These are phyloP conservation scores for Marchantia paleacea DNA, from an alignment of 225 moss, liverwort and hornwort species.

Conservation along the genomic window DNA sequence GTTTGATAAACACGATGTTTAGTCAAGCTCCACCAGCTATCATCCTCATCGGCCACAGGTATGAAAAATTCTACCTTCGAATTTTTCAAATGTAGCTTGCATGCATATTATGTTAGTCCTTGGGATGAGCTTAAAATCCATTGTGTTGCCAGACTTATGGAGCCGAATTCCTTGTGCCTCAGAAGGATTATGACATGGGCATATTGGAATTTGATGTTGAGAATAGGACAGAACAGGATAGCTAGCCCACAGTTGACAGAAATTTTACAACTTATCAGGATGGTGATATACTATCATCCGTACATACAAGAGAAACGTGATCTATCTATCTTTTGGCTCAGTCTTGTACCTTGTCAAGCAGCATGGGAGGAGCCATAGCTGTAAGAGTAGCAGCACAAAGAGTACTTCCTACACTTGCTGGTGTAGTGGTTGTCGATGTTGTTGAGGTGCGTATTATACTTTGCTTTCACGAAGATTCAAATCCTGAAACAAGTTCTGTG, in stretches of 20 bases:
- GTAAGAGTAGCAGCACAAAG: constrained; percentile 83
- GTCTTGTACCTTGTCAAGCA: constrained; percentile 48
- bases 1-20: constrained; percentile 64
- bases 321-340: constrained; percentile 15
- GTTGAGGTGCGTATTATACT: constrained; percentile 62
- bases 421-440: constrained; percentile 95
- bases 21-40: constrained; percentile 73
- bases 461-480: not conserved
- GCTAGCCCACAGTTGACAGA: no score
- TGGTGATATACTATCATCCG: not conserved
- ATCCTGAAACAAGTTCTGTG: not conserved
- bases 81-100: no score
- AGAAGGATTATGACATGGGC: no score
- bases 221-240: no score
- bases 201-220: no score
- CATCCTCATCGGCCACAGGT: constrained; percentile 96
- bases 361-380: constrained; percentile 99
- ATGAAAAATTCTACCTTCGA: not conserved
- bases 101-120: not conserved
- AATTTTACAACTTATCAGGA: not conserved
- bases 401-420: constrained; percentile 76
- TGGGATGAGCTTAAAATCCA: no score
- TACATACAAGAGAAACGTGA: constrained; percentile 10
- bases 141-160: no score
- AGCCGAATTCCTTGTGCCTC: no score